phyloP scores from a whole-genome alignment of 23 red algal genomes.

The Cyanidioschyzon merolae region DNA sequence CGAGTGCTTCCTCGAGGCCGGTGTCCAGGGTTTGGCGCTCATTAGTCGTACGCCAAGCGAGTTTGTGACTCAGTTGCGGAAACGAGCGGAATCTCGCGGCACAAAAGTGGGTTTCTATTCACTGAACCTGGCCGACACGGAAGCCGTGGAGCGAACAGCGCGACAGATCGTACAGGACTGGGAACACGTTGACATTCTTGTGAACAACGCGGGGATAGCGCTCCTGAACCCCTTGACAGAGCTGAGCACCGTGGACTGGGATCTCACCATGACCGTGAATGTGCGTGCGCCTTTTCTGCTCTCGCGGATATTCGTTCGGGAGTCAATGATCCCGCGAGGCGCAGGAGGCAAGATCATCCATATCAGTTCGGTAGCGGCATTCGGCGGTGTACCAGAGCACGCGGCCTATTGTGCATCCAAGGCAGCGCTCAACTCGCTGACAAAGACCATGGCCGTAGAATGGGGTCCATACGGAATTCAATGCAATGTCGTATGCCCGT shows the following conservation, averaged over 20 bases:
- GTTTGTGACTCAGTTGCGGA: not conserved
- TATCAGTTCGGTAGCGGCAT: conserved; percentile 33
- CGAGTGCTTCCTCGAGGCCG: conserved; percentile 30
- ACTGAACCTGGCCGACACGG: conserved; percentile 30
- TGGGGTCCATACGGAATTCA: conserved; percentile 52
- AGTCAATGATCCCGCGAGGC: conserved; percentile 40
- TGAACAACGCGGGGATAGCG: conserved; percentile 79
- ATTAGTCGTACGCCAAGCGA: conserved; percentile 16
- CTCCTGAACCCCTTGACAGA: conserved; percentile 23
- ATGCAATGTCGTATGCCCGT: conserved; percentile 63
- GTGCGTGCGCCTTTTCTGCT: conserved; percentile 60
- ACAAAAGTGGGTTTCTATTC: conserved; percentile 15
- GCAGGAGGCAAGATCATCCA: conserved; percentile 50
- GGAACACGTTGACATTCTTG: conserved; percentile 45
- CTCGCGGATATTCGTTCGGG: conserved; percentile 22
- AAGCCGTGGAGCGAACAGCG: not conserved
- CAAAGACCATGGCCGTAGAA: conserved; percentile 57
- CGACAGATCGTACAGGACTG: conserved; percentile 13
- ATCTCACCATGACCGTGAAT: conserved; percentile 66
- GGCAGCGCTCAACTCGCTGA: conserved; percentile 59
- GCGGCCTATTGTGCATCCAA: conserved; percentile 73
- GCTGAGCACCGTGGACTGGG: conserved; percentile 46
- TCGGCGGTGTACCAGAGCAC: conserved; percentile 39
- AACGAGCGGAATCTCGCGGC: conserved; percentile 8
- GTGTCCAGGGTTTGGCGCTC: conserved; percentile 38